Evolutionary conservation across 2,329 filamentous ascomycete genomes (phyloP).

Genomic region (Colletotrichum chlorophyti): DNA sequence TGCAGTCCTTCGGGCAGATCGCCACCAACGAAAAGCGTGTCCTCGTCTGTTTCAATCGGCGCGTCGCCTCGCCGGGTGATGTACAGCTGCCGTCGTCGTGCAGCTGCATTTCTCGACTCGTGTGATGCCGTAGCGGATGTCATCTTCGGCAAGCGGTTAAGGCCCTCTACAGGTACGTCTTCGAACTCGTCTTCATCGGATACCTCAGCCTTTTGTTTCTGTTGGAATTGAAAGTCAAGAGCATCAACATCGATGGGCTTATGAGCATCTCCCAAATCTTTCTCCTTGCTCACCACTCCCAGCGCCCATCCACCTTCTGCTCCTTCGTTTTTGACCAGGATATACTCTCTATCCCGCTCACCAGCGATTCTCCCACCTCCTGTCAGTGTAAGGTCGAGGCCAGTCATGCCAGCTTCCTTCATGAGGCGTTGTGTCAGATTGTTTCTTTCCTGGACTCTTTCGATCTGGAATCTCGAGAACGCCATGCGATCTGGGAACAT

Average conservation of each 20-base stretch:
- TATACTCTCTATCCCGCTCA: constrained; percentile 91
- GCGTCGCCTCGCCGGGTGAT: constrained; percentile 6
- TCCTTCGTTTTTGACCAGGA: constrained; percentile 93
- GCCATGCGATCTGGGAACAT: constrained; percentile 99
- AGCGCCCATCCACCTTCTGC: constrained; percentile 96
- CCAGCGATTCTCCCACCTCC: constrained; percentile 74
- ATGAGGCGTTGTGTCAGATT: constrained; percentile 94
- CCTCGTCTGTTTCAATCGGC: constrained; percentile 49
- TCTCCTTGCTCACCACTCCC: constrained; percentile 88
- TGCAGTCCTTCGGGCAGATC: constrained; percentile 34
- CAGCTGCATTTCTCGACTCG: constrained; percentile 2
- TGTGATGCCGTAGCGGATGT: constrained; percentile 18
- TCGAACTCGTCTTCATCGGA: constrained; percentile 81
- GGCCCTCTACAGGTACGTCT: constrained; percentile 87
- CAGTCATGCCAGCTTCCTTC: constrained; percentile 90
- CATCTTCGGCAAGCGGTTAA: constrained; percentile 80
- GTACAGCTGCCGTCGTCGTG: constrained; percentile 4
- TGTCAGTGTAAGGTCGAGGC: constrained; percentile 71
- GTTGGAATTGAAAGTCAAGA: constrained; percentile 62
- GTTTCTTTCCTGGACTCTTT: constrained; percentile 90
- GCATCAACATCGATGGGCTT: constrained; percentile 93
- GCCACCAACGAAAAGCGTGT: constrained; percentile 62
- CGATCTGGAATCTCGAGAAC: constrained; percentile 96
- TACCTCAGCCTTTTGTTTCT: constrained; percentile 64
- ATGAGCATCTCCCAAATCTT: constrained; percentile 77